These are phyloP conservation scores for Neurospora cerealis DNA, from an alignment of 495 filamentous ascomycete genomes.

Conservation along the genomic window DNA sequence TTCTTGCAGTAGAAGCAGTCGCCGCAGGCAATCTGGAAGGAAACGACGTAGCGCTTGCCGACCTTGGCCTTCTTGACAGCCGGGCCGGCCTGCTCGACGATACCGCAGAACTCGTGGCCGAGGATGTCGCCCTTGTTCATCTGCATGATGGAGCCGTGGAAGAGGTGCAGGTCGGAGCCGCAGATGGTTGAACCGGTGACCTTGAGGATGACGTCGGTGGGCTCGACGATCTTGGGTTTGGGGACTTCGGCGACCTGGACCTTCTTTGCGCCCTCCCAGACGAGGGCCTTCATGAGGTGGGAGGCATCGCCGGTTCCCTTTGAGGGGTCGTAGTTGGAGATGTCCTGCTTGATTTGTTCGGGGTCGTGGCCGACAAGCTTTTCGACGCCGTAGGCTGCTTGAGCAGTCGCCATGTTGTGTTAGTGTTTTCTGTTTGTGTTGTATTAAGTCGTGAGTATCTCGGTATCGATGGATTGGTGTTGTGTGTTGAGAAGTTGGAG, in stretches of 20 bases:
- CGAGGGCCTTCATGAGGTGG: slow-evolving; percentile 62
- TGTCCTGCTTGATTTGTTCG: slow-evolving; percentile 50
- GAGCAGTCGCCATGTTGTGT: slow-evolving; percentile 43
- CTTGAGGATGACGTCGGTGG: slow-evolving; percentile 69
- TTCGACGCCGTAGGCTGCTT: slow-evolving; percentile 55
- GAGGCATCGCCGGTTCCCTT: slow-evolving; percentile 28
- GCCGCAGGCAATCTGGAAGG: slow-evolving; percentile 79
- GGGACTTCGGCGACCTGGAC: slow-evolving; percentile 55
- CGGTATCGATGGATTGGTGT: neutral
- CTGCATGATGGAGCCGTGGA: slow-evolving; percentile 63
- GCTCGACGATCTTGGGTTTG: slow-evolving; percentile 62
- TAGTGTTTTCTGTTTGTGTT: neutral
- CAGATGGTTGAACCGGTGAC: slow-evolving; percentile 83
- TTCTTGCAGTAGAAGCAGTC: slow-evolving; percentile 68
- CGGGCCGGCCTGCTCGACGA: slow-evolving; percentile 62
- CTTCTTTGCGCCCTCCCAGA: slow-evolving; percentile 61
- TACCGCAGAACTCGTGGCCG: slow-evolving; percentile 82
- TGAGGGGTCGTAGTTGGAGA: slow-evolving; percentile 37
- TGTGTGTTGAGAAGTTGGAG: neutral
- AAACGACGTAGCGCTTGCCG: slow-evolving; percentile 74
- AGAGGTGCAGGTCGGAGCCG: slow-evolving; percentile 75
- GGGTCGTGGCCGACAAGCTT: slow-evolving; percentile 54
- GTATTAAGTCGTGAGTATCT: neutral
- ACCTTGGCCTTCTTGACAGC: slow-evolving; percentile 43
- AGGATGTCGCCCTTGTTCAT: slow-evolving; percentile 78